phyloP scores from a whole-genome alignment of 805 yeast genomes.

The Candida silvicultrix region DNA sequence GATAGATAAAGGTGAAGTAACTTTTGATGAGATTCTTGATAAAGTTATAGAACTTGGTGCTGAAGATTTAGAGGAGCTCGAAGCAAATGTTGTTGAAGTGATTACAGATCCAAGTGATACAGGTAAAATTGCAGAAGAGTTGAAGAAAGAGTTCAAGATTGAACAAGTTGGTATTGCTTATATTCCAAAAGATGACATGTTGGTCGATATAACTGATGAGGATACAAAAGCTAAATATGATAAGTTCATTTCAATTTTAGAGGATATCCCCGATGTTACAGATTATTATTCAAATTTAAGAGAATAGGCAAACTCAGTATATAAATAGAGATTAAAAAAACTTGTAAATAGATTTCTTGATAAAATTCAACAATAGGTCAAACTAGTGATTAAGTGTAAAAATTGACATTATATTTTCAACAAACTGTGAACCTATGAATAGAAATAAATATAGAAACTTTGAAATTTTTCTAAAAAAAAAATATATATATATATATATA shows the following conservation, averaged over 20 bases:
- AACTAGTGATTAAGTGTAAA: too few species aligned
- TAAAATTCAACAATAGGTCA: too few species aligned
- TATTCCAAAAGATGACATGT: slow-evolving; percentile 54
- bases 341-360: not conserved
- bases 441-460: not conserved
- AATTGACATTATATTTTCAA: not conserved
- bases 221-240: slow-evolving; percentile 46
- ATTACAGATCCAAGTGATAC: slow-evolving; percentile 61
- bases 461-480: too few species aligned
- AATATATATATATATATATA: too few species aligned
- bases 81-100: slow-evolving; percentile 34
- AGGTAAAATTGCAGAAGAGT: slow-evolving; percentile 49
- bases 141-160: slow-evolving; percentile 50
- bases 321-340: too few species aligned
- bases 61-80: slow-evolving; percentile 61
- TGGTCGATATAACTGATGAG: slow-evolving; percentile 45
- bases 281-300: slow-evolving; percentile 67
- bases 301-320: too few species aligned
- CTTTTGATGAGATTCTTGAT: slow-evolving; percentile 68
- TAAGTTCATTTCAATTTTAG: slow-evolving; percentile 55
- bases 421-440: not conserved
- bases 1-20: slow-evolving; percentile 33
- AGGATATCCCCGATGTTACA: slow-evolving; percentile 79
- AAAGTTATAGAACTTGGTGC: slow-evolving; percentile 71
- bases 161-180: slow-evolving; percentile 69